Evolutionary conservation across 2,329 filamentous ascomycete species (phyloP), one percentile per base, ranked within the genome.

Genomic region (Beauveria caledonica): DNA sequence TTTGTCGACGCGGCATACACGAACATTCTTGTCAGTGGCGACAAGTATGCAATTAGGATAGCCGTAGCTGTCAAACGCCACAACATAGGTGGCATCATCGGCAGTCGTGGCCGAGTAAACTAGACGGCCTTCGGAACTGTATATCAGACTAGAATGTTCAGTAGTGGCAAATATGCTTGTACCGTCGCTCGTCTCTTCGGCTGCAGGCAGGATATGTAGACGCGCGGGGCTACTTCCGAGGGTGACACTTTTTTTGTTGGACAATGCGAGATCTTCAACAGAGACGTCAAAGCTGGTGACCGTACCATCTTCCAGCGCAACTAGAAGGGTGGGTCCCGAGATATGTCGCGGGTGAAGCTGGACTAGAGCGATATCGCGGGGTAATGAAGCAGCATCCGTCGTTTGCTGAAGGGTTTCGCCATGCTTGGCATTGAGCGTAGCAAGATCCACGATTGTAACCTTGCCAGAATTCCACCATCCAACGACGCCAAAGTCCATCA

Each of bases 71-170:
- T 97, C 84, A 69, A 99, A 95, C 0, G 88, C 82, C 63, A 90
- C 94, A 6, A 97, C 86, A 52, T 85, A 87, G 1, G 86, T 87
- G 1, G 91, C 90, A 64, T 92, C 87, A 63, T 96, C 90, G 3
- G 92, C 91, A 13, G 93, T 96, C 1, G 97, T 90, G 1, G 94
- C 92, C 5, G 92, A 96, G 74, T 95, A 99, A 1, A 96, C 86
- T 45, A 97, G 88, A 23, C 92, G 84, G 1, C 89, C 90, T 69
- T 97, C 92, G 0, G 87, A 86, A 9, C 89, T 89, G 70, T 99
- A 97, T 53, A 99, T 96, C 59, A 99, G 75, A 64, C 90, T 97
- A 0, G 94, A 90, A 69, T 97, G 91, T 68, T 99, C 94, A 61
- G 92, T 96, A 0, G 91, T 96, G 0, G 92, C 91, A 70, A 99